phyloP scores from a whole-genome alignment of 1,284 basidiomycete species.

The Cutaneotrichosporon dermatis region DNA sequence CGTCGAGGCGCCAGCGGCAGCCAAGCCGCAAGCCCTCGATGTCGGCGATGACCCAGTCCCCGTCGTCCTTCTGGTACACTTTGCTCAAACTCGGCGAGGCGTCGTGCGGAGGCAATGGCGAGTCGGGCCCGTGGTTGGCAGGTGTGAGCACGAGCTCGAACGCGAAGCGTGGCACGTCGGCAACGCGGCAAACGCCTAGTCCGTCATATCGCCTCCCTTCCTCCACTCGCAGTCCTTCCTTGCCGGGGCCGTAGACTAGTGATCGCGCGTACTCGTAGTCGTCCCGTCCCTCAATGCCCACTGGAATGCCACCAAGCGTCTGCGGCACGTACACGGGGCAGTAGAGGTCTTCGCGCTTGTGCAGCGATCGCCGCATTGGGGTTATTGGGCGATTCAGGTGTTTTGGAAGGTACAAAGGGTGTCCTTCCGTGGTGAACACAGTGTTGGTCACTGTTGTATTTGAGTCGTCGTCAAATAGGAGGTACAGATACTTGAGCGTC shows the following conservation, averaged over 20 bases:
- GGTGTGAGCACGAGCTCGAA: slow-evolving; percentile 70
- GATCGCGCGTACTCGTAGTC: slow-evolving; percentile 74
- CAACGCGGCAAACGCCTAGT: slow-evolving; percentile 67
- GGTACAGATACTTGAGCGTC: slow-evolving; percentile 87
- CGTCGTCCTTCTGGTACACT: slow-evolving; percentile 55
- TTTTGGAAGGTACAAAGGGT: slow-evolving; percentile 65
- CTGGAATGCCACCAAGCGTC: slow-evolving; percentile 53
- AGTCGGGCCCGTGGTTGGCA: slow-evolving; percentile 46
- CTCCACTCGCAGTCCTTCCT: slow-evolving; percentile 16
- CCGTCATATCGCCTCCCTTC: slow-evolving; percentile 55
- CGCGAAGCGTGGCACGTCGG: slow-evolving; percentile 62
- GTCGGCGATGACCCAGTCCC: slow-evolving; percentile 66
- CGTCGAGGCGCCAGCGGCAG: slow-evolving; percentile 71
- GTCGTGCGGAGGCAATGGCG: slow-evolving; percentile 61
- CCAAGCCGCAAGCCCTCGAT: slow-evolving; percentile 64
- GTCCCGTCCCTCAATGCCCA: slow-evolving; percentile 63
- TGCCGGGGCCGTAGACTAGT: slow-evolving; percentile 54
- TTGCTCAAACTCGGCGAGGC: slow-evolving; percentile 63
- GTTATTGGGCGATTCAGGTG: slow-evolving; percentile 38
- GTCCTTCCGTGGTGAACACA: slow-evolving; percentile 89
- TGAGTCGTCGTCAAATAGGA: slow-evolving; percentile 69
- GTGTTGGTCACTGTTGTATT: slow-evolving; percentile 51
- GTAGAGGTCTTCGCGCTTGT: slow-evolving; percentile 59
- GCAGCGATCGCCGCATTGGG: neutral
- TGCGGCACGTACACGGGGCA: slow-evolving; percentile 66